These are phyloP conservation scores for Wilcoxina mikolae DNA, from an alignment of 495 filamentous ascomycete genomes.

Conservation along the genomic window DNA sequence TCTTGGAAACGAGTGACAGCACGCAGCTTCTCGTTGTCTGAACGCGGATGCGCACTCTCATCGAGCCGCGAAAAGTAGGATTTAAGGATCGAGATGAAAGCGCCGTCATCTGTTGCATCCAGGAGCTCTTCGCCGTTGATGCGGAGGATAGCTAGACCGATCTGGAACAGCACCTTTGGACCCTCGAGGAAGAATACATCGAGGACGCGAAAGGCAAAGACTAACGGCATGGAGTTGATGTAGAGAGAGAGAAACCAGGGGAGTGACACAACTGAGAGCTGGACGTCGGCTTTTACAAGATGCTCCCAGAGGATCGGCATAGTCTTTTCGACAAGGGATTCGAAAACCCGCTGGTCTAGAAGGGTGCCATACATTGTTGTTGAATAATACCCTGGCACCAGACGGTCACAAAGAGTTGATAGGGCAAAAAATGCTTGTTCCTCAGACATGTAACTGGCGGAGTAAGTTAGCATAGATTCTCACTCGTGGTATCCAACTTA, in stretches of 20 bases:
- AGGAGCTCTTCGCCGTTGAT: conserved; percentile 94
- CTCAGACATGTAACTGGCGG: conserved; percentile 82
- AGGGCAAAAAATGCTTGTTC: conserved; percentile 89
- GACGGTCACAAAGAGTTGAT: conserved; percentile 77
- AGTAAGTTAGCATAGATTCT: background rate
- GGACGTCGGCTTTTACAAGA: conserved; percentile 83
- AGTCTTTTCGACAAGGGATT: conserved; percentile 90
- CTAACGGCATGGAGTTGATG: conserved; percentile 97
- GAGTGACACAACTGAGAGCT: conserved; percentile 94
- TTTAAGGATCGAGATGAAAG: conserved; percentile 92
- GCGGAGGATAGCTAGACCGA: conserved; percentile 87
- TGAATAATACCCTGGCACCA: conserved; percentile 92
- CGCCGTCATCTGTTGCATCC: conserved; percentile 90
- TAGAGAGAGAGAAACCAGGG: conserved; percentile 97
- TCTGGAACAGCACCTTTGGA: conserved; percentile 91
- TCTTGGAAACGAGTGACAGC: conserved; percentile 94
- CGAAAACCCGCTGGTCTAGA: conserved; percentile 90
- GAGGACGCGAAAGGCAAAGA: conserved; percentile 89
- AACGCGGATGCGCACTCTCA: conserved; percentile 88
- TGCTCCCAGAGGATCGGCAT: conserved; percentile 99
- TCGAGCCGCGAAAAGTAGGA: conserved; percentile 85
- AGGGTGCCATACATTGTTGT: conserved; percentile 98
- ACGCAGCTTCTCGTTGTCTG: conserved; percentile 80
- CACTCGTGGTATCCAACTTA: conserved; percentile 1
- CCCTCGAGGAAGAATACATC: conserved; percentile 98